These are phyloP conservation scores for Echinosphaeria canescens DNA, from an alignment of 2,329 filamentous ascomycete genomes.

Conservation along the genomic window DNA sequence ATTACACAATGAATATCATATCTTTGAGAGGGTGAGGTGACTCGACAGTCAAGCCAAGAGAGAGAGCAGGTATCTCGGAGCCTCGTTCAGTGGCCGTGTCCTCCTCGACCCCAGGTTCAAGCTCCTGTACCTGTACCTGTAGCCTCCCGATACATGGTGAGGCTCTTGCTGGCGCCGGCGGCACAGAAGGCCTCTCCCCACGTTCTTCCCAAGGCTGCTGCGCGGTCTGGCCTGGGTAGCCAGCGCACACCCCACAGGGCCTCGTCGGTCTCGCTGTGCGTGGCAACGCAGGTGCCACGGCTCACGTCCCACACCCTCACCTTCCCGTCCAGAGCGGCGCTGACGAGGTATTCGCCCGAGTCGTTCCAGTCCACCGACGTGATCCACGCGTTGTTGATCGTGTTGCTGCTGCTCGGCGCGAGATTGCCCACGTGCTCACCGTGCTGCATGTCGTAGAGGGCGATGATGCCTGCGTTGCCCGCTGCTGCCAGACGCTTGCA, in stretches of 20 bases:
- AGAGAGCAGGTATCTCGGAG: too few species aligned
- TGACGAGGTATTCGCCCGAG: constrained; percentile 79
- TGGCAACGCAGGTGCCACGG: constrained; percentile 66
- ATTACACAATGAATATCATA: too few species aligned
- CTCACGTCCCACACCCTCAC: constrained; percentile 93
- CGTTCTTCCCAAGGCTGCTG: constrained; percentile 18
- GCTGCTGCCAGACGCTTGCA: constrained; percentile 72
- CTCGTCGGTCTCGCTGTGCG: constrained; percentile 77
- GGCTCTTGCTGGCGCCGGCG: constrained; percentile 51
- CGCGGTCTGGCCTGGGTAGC: constrained; percentile 46
- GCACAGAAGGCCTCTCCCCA: constrained; percentile 60
- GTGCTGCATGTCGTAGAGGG: constrained; percentile 77
- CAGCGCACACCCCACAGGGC: constrained; percentile 68
- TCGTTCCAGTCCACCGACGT: constrained; percentile 83
- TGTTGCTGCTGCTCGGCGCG: constrained; percentile 16
- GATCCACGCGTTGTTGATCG: constrained; percentile 52
- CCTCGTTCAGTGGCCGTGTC: too few species aligned
- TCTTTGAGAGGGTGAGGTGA: too few species aligned
- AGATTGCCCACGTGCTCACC: constrained; percentile 86
- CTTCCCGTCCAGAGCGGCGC: constrained; percentile 78
- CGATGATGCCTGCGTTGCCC: constrained; percentile 74
- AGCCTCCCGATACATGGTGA: constrained; percentile 72
- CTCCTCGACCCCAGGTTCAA: too few species aligned
- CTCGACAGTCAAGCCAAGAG: too few species aligned
- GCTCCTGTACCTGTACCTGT: constrained; percentile 36